Conservation (phyloP, 768 basidiomycete species). For the Suillus subalutaceus region DNA sequence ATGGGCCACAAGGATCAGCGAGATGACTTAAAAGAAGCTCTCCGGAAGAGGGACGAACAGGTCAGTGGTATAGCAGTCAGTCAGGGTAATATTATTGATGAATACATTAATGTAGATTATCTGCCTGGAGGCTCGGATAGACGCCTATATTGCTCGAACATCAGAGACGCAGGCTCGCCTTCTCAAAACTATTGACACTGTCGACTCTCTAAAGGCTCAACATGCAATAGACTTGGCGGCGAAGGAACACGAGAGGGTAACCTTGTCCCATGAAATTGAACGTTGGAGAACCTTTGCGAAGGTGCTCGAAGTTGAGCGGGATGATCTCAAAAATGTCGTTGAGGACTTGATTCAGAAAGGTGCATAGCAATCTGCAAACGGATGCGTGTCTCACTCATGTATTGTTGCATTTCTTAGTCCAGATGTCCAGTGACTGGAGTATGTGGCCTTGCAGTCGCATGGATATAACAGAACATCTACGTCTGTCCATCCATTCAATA, state of each 20-base stretch:
- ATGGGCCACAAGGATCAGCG: constrained; percentile 29
- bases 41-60: constrained; percentile 31
- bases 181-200: constrained; percentile 48
- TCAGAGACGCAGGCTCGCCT: constrained; percentile 51
- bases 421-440: constrained; percentile 46
- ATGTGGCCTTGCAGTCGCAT: constrained; percentile 51
- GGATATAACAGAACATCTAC: constrained; percentile 41
- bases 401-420: constrained; percentile 36
- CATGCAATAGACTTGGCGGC: constrained; percentile 45
- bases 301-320: constrained; percentile 46
- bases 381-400: not conserved
- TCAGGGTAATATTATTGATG: constrained; percentile 1
- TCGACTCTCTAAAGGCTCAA: constrained; percentile 45
- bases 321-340: constrained; percentile 59
- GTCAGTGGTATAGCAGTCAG: constrained; percentile 16
- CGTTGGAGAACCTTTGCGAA: constrained; percentile 36
- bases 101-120: constrained; percentile 25
- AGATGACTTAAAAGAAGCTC: constrained; percentile 21
- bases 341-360: constrained; percentile 60
- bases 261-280: constrained; percentile 41
- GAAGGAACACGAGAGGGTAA: constrained; percentile 35
- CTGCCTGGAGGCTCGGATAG: constrained; percentile 32
- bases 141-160: constrained; percentile 40
- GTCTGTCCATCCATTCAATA: constrained; percentile 35
- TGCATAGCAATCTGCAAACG: constrained; percentile 30